Conservation (phyloP, 225 moss, liverwort and hornwort species). For the Thuidium tamariscinum region DNA sequence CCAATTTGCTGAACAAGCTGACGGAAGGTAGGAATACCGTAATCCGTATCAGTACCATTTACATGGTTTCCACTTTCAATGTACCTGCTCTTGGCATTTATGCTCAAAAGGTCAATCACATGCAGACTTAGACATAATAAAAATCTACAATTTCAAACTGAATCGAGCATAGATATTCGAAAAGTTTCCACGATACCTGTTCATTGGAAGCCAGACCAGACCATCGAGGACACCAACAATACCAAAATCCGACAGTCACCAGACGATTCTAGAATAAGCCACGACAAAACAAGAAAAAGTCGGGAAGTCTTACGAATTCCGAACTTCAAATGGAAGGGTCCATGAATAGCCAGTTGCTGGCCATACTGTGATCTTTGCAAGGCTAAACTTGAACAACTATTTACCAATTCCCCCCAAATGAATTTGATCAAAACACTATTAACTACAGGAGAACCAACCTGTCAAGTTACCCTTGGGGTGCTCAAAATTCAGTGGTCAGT, state of each 20-base stretch:
- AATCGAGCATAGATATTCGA: neutral
- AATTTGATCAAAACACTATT: neutral
- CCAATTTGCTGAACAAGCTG: neutral
- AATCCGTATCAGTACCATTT: too few species aligned
- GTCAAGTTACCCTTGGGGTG: neutral
- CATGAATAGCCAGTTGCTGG: neutral
- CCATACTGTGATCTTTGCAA: neutral
- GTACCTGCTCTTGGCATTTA: too few species aligned
- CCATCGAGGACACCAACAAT: neutral
- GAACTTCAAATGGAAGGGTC: neutral
- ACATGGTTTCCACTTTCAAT: too few species aligned
- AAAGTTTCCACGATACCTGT: neutral
- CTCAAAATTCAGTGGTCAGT: neutral
- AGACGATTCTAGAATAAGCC: neutral
- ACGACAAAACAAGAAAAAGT: neutral
- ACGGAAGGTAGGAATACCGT: neutral
- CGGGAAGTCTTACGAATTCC: neutral
- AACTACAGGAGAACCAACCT: neutral
- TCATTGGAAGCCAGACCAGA: neutral
- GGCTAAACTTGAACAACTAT: neutral
- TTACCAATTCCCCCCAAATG: neutral
- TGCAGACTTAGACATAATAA: neutral
- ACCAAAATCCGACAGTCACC: neutral
- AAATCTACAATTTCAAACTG: neutral
- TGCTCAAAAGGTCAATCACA: neutral